Evolutionary conservation across 1,139 yeast genomes (phyloP).

Genomic region (Pichia sp.): DNA sequence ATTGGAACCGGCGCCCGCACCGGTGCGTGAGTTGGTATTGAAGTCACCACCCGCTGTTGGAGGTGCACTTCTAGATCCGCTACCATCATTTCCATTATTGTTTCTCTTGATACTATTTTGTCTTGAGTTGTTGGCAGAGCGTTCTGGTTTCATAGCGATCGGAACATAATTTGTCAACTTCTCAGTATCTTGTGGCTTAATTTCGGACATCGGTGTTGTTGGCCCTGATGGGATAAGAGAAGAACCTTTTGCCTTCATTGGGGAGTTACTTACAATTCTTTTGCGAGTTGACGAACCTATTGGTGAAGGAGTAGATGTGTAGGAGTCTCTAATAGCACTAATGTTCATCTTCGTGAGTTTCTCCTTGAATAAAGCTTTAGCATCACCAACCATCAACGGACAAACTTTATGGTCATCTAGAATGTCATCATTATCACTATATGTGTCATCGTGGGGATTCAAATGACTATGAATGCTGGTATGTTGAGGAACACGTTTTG

Average conservation of each 20-base stretch:
- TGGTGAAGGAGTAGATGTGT: background rate
- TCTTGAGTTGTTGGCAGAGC: conserved; percentile 7
- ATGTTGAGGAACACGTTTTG: too few relatives aligned
- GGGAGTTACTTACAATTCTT: too few relatives aligned
- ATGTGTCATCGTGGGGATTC: too few relatives aligned
- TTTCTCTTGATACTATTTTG: conserved; percentile 11
- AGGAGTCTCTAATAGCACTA: conserved; percentile 22
- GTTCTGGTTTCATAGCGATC: conserved; percentile 17
- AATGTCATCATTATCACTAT: conserved; percentile 21
- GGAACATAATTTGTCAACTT: conserved; percentile 15
- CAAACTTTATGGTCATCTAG: conserved; percentile 30
- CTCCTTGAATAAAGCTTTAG: conserved; percentile 27
- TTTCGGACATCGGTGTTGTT: conserved; percentile 16
- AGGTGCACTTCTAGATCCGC: background rate
- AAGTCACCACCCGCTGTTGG: background rate
- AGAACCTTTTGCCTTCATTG: too few relatives aligned
- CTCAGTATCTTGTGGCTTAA: conserved; percentile 15
- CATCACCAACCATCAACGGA: conserved; percentile 36
- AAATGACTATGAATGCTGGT: too few relatives aligned
- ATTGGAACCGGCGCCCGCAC: too few relatives aligned
- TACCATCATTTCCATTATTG: too few relatives aligned
- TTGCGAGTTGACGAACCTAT: background rate
- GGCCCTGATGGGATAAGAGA: conserved; percentile 10
- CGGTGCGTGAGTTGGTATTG: background rate
- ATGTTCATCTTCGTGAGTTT: conserved; percentile 25